phyloP scores from a whole-genome alignment of 139 green algal species.

The Trebouxia sp. region DNA sequence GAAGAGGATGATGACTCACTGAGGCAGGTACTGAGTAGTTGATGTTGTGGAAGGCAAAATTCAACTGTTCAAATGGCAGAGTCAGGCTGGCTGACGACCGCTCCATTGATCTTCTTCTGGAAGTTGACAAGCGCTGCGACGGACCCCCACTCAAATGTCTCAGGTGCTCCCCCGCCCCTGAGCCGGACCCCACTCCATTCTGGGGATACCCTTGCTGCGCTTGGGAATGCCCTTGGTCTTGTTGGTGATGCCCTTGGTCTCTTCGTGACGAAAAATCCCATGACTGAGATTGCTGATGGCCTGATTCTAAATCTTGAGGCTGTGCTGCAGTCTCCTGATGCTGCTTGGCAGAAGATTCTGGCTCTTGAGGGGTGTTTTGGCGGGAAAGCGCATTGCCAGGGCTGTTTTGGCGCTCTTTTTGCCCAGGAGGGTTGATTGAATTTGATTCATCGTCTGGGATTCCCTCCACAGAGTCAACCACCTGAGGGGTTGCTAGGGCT shows the following conservation, averaged over 20 bases:
- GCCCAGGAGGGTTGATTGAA: neutral
- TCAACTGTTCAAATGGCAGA: constrained; percentile 28
- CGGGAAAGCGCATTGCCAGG: too few species aligned
- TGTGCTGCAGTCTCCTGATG: too few species aligned
- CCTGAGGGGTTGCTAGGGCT: neutral
- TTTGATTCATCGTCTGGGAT: neutral
- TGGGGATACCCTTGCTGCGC: neutral
- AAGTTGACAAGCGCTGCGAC: neutral
- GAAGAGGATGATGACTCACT: neutral
- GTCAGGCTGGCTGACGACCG: constrained; percentile 13
- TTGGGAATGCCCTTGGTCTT: neutral
- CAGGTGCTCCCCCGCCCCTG: too few species aligned
- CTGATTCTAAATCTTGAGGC: too few species aligned
- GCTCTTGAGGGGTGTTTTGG: neutral
- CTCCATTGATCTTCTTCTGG: constrained; percentile 10
- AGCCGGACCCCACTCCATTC: neutral
- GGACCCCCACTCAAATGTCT: neutral
- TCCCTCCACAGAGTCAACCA: neutral
- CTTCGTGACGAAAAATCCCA: too few species aligned
- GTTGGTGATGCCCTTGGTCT: neutral
- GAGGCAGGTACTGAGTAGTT: constrained; percentile 11
- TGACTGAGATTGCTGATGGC: too few species aligned
- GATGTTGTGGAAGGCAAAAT: constrained; percentile 27
- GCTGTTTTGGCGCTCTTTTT: too few species aligned
- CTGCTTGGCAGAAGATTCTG: too few species aligned